phyloP scores from a whole-genome alignment of 192 early-diverging fungal species.

The Backusella morwellensis region DNA sequence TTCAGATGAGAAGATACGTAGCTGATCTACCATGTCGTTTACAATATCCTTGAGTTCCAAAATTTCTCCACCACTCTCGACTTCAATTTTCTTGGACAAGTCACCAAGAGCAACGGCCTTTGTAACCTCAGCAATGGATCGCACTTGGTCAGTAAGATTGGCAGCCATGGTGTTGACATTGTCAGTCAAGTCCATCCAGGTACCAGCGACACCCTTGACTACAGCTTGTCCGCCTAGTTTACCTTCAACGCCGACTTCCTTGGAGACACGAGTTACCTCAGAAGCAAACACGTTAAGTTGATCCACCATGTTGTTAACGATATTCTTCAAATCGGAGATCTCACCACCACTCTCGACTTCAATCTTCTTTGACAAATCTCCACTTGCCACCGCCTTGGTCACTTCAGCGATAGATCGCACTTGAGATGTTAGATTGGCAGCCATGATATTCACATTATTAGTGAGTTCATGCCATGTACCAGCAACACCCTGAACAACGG shows the following conservation, averaged over 20 bases:
- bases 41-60: too few relatives aligned
- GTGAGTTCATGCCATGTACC: constrained; percentile 46
- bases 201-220: constrained; percentile 41
- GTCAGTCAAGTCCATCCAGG: constrained; percentile 52
- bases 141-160: too few relatives aligned
- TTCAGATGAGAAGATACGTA: too few relatives aligned
- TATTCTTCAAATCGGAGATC: constrained; percentile 62
- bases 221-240: constrained; percentile 43
- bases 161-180: background rate
- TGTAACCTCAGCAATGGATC: too few relatives aligned
- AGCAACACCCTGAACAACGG: constrained; percentile 36
- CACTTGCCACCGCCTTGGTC: constrained; percentile 54
- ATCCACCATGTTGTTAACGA: constrained; percentile 69
- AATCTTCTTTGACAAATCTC: constrained; percentile 60
- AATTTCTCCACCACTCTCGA: too few relatives aligned
- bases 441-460: constrained; percentile 49
- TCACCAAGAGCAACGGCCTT: too few relatives aligned
- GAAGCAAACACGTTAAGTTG: constrained; percentile 47
- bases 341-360: constrained; percentile 63
- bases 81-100: too few relatives aligned
- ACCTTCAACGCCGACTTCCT: constrained; percentile 44
- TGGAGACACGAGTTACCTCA: constrained; percentile 29
- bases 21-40: too few relatives aligned
- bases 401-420: constrained; percentile 67
- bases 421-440: constrained; percentile 46